Evolutionary conservation across 176 grass and related monocot genomes (phyloP), one percentile per base, ranked within the genome.

Genomic region (Olyra latifolia): DNA sequence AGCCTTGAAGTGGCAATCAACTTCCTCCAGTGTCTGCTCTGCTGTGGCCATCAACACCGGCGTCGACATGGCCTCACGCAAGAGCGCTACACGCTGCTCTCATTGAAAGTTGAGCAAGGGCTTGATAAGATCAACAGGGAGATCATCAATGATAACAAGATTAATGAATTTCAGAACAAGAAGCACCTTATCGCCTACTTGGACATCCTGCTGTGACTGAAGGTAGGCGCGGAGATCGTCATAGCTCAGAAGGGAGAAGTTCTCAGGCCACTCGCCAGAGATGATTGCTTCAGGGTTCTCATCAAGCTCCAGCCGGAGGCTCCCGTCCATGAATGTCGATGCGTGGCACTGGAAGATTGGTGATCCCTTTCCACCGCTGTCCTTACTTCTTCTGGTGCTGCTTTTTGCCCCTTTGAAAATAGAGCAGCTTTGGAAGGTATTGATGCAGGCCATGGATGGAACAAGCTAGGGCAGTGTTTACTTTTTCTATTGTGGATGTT

Each of bases 231-330:
- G 88, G 27, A 99, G 84, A 59, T 95, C 96, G 0, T 93, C 88
- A 15, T 87, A 99, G 75, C 86, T 91, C 17, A 99, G 71, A 29
- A 99, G 76, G 17, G 88, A 99, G 86, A 80, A 81, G 85, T 89
- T 95, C 81, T 95, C 96, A 0, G 88, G 87, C 96, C 96, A 99
- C 82, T 90, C 96, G 0, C 90, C 82, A 0, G 96, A 95, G 86
- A 99, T 91, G 79, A 99, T 95, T 8, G 78, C 96, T 20, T 95
- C 88, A 30, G 92, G 96, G 69, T 99, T 93, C 74, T 99, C 92
- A 62, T 99, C 76, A 4, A 99, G 78, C 81, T 80, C 90, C 5
- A 94, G 84, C 55, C 96, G 81, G 78, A 86, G 39, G 76, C 58
- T 86, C 1, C 80, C 78, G 10, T 73, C 50, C 19, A 91, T 50